Conservation (phyloP, 805 yeast species). For the Candida awuae region DNA sequence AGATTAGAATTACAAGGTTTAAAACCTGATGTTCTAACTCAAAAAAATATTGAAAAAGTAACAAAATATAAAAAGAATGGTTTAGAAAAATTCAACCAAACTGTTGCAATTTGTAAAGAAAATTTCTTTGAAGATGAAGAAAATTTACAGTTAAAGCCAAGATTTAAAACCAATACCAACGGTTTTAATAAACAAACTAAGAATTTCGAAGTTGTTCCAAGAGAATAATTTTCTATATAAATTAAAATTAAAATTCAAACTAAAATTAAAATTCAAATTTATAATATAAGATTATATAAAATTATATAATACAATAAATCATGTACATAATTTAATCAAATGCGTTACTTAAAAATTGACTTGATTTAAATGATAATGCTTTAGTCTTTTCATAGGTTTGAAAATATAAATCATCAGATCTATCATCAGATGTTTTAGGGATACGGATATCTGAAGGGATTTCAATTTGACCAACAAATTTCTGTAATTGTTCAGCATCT, state of each 20-base stretch:
- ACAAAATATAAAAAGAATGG: slow-evolving; percentile 42
- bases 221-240: slow-evolving; percentile 14
- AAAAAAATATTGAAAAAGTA: slow-evolving; percentile 47
- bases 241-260: slow-evolving; percentile 14
- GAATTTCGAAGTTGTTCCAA: slow-evolving; percentile 28
- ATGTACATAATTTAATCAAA: slow-evolving; percentile 11
- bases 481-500: slow-evolving; percentile 16
- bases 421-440: background rate
- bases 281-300: slow-evolving; percentile 24
- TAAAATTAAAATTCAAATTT: slow-evolving; percentile 23
- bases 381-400: slow-evolving; percentile 64
- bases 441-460: background rate
- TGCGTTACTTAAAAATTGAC: slow-evolving; percentile 45
- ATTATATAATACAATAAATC: background rate
- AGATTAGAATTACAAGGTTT: slow-evolving; percentile 58
- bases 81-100: slow-evolving; percentile 42
- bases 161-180: slow-evolving; percentile 23
- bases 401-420: slow-evolving; percentile 34
- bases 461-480: background rate
- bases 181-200: slow-evolving; percentile 27
- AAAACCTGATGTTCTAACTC: slow-evolving; percentile 45
- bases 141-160: slow-evolving; percentile 18
- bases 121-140: slow-evolving; percentile 32
- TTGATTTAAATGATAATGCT: slow-evolving; percentile 51
- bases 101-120: slow-evolving; percentile 51